Base-by-base conservation (phyloP, 1,139 yeast genomes). In the Sporopachydermia cereana region DNA sequence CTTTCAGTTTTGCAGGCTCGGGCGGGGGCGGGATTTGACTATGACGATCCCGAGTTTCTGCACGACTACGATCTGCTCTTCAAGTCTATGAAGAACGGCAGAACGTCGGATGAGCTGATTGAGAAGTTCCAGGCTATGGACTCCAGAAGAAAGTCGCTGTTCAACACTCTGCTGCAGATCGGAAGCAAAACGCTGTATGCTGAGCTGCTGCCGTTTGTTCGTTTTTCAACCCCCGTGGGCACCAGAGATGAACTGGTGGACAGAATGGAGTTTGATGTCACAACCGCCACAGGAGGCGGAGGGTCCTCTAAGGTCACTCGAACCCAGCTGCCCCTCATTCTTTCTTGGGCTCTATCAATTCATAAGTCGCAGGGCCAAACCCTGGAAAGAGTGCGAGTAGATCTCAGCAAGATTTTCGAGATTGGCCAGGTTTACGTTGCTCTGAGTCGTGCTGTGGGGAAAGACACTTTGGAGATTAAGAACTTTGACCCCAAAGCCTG, bases 281-380 rank as follows among this genome's bases (percentile, higher is more conserved):
- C 29, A 25, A 25, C 14, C 29, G 12, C 29, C 7, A 5, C 43
- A 31, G 39, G 50, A 24, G 47, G 44, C 20, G 54, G 51, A n/a
- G 51, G 48, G 12, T 46, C 52, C 18, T 49, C 52, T 2, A 45
- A 49, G 21, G 48, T 44, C 9, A 46, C 50, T 17, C 70, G 93
- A 52, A 54, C 51, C 0, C 96, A 86, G 58, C 54, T 84, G 3
- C 96, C 96, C 0, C 66, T 86, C 34, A 67, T 84, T 46, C 67
- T 84, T 34, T 79, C 95, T 12, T 86, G 95, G 95, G 94, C 96
- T 0, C 63, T 86, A 55, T 84, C 95, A 0, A 86, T 86, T 45
- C 96, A 86, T 60, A 86, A 86, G 57, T 80, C 95, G 0, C 96
- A 86, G 62, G 96, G 96, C 1, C 96, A 86, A 63, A 84, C 96